phyloP scores from a whole-genome alignment of 2,329 filamentous ascomycete genomes.

The Claviceps paspali region DNA sequence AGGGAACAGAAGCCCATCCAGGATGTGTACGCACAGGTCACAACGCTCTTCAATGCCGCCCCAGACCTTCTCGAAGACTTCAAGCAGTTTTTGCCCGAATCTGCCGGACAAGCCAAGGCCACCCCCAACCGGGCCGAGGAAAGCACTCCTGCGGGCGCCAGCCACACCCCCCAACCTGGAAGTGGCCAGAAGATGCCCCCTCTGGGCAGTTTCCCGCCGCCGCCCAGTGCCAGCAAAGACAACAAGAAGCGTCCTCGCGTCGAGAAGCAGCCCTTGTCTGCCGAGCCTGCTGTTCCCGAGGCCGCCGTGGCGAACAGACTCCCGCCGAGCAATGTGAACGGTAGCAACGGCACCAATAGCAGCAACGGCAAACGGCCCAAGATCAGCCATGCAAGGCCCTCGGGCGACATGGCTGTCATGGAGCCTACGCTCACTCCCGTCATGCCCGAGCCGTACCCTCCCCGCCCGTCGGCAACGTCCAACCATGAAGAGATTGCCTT shows the following conservation, averaged over 20 bases:
- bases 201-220: slow-evolving; percentile 83
- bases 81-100: slow-evolving; percentile 94
- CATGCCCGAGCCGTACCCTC: slow-evolving; percentile 73
- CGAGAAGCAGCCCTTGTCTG: slow-evolving; percentile 36
- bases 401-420: slow-evolving; percentile 44
- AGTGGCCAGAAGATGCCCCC: slow-evolving; percentile 75
- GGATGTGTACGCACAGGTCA: slow-evolving; percentile 95
- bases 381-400: slow-evolving; percentile 51
- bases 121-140: slow-evolving; percentile 45
- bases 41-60: slow-evolving; percentile 79
- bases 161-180: slow-evolving; percentile 41
- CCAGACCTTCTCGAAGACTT: slow-evolving; percentile 95
- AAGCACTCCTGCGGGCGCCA: slow-evolving; percentile 24
- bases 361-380: slow-evolving; percentile 52
- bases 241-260: slow-evolving; percentile 70
- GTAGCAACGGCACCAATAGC: slow-evolving; percentile 26
- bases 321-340: slow-evolving; percentile 18
- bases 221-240: slow-evolving; percentile 68
- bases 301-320: slow-evolving; percentile 22
- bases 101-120: slow-evolving; percentile 39
- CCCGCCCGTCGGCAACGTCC: slow-evolving; percentile 56
- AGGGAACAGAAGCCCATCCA: slow-evolving; percentile 96
- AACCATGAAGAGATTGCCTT: slow-evolving; percentile 78
- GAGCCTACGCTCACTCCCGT: slow-evolving; percentile 82
- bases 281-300: slow-evolving; percentile 29